A percentile compares a stretch with the other conserved stretches of the same genome.
Evolutionary conservation across 805 yeast genomes (phyloP).

Genomic region (Brettanomyces nanus): DNA sequence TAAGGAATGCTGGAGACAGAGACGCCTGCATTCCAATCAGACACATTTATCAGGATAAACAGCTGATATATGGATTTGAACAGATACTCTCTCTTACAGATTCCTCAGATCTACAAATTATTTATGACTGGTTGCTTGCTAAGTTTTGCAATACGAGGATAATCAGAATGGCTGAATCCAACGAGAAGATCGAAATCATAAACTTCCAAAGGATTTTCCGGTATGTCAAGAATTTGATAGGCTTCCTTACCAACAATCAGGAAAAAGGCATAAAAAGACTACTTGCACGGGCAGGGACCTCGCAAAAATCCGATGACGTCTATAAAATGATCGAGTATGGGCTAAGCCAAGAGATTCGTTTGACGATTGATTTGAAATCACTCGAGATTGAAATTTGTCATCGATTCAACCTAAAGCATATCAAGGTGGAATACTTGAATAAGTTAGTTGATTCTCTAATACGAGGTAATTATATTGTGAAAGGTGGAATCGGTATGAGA

Average conservation of each 20-base stretch:
- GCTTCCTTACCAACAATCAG: constrained; percentile 2
- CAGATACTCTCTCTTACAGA: no score
- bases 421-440: not conserved
- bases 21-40: no score
- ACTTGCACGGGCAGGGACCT: not conserved
- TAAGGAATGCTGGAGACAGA: no score
- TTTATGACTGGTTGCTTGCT: not conserved
- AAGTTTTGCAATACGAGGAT: not conserved
- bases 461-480: not conserved
- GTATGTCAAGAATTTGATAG: constrained; percentile 7
- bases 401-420: not conserved
- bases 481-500: not conserved
- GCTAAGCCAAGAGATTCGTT: not conserved
- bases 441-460: not conserved
- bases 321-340: not conserved
- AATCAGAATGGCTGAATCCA: not conserved
- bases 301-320: not conserved
- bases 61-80: no score
- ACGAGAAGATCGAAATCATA: not conserved
- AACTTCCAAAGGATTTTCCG: constrained; percentile 5
- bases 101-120: not conserved
- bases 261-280: constrained; percentile 1
- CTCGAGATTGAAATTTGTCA: not conserved
- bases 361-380: not conserved
- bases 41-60: no score